Evolutionary conservation across 2,329 filamentous ascomycete species (phyloP).

Genomic region (Pseudogymnoascus sp.): DNA sequence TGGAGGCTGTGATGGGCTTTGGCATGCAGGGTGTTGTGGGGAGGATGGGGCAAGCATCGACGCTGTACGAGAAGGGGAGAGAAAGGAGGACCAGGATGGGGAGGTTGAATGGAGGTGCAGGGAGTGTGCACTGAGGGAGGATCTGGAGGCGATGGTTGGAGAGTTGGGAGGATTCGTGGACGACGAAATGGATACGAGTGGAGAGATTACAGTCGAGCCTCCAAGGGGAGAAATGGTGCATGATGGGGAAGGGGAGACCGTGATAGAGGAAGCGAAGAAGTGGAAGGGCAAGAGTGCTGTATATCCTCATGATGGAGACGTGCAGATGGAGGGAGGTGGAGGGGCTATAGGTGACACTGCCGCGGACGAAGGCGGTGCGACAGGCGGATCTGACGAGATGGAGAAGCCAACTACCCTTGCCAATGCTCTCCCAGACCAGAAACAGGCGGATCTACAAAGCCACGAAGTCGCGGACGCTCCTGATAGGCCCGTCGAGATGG

Average conservation of each 20-base stretch:
- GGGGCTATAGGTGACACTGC: conserved; percentile 12
- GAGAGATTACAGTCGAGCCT: not conserved
- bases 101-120: conserved; percentile 5
- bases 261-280: conserved; percentile 14
- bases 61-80: not conserved
- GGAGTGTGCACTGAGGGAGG: not conserved
- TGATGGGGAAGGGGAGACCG: conserved; percentile 14
- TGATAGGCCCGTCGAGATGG: not conserved
- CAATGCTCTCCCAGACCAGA: not conserved
- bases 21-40: not conserved
- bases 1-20: not conserved
- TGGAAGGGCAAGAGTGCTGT: conserved; percentile 10
- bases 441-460: not conserved
- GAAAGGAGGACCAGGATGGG: not conserved
- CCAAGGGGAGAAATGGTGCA: conserved; percentile 10
- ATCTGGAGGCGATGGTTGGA: not conserved
- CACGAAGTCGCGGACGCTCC: not conserved
- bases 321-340: conserved; percentile 6
- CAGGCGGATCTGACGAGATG: not conserved
- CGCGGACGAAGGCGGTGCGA: not conserved
- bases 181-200: not conserved
- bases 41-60: not conserved
- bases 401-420: not conserved
- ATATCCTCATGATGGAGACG: not conserved
- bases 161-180: not conserved